Base-by-base conservation (phyloP, 2,329 filamentous ascomycete species). In the Pseudopyricularia javanii region DNA sequence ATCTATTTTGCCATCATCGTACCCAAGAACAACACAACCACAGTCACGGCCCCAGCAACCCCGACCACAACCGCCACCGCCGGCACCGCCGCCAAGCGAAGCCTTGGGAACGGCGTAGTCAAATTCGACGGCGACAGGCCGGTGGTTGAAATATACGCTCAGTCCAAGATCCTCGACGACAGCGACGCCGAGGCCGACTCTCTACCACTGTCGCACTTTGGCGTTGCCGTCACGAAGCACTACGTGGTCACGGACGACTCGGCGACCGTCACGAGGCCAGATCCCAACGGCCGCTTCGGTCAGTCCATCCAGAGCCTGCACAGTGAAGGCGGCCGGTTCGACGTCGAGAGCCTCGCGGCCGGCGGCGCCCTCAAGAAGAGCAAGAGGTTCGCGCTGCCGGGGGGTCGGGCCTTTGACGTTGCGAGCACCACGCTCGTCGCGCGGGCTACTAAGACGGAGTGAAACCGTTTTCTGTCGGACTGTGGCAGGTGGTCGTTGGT, bases 1-100 rank as follows among this genome's bases (percentile, higher is more conserved):
- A 67, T 75, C 51, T 78, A 75, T 59, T 60, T 77, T 55, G 64
- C 75, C 55, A 65, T 76, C 56, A 69, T 64, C 56, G 58, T 63
- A 56, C 61, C 59, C 53, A 60, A 61, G 51, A 59, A 56, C 52
- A 63, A 58, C 52, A 67, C 64, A 59, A 64, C 64, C 62, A 63
- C 54, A 54, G 35, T 55, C 59, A 56, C 54, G 54, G 57, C 50
- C 43, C 63, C 26, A 52, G 67, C 51, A 57, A 60, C 26, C 56
- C 65, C 70, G 28, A 64, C 75, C 55, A 64, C 75, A 56, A 68
- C 65, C 54, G 57, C 63, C 56, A 60, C 59, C 50, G 61, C 58
- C 30, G 64, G 56, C 53, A 60, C 61, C 53, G 59, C 55, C 52
- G 62, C 58, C n/a, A 64, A 64, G 57, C 62, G 63, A 43, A 61